phyloP scores from a whole-genome alignment of 2,329 filamentous ascomycete genomes.

The Trichoderma atroviride region DNA sequence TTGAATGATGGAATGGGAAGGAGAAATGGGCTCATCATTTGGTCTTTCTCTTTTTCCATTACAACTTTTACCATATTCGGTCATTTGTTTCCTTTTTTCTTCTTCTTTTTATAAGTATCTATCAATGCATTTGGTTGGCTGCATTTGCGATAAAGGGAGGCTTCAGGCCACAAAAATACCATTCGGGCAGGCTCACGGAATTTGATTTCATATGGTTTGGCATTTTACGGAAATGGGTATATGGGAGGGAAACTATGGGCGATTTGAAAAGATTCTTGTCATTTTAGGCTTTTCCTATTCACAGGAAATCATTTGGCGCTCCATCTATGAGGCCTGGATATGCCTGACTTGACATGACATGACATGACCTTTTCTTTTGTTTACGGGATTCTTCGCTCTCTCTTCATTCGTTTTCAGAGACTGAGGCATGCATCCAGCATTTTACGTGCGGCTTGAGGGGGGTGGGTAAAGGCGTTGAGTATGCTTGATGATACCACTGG shows the following conservation, averaged over 20 bases:
- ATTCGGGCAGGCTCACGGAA: slow-evolving; percentile 1
- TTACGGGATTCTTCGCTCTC: not conserved
- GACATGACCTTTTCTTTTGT: not conserved
- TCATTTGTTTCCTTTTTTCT: not conserved
- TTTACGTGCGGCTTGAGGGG: not conserved
- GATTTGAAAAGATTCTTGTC: slow-evolving; percentile 8
- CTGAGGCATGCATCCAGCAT: not conserved
- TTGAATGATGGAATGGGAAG: not conserved
- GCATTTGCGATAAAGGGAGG: slow-evolving; percentile 20
- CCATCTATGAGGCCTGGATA: slow-evolving; percentile 10
- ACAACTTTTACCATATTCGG: not conserved
- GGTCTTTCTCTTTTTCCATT: not conserved
- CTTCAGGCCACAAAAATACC: not conserved
- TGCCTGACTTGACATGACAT: not conserved
- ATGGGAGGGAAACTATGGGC: not conserved
- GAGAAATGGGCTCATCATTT: not conserved
- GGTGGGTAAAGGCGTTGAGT: not conserved
- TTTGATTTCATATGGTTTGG: slow-evolving; percentile 7
- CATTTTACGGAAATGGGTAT: slow-evolving; percentile 1
- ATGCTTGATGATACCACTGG: not conserved
- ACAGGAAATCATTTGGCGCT: slow-evolving; percentile 8
- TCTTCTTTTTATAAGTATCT: not conserved
- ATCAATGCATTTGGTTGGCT: slow-evolving; percentile 10
- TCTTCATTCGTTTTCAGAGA: not conserved
- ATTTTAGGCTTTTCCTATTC: slow-evolving; percentile 3